phyloP scores from a whole-genome alignment of 1,284 basidiomycete species.

The Melampsora medusae region DNA sequence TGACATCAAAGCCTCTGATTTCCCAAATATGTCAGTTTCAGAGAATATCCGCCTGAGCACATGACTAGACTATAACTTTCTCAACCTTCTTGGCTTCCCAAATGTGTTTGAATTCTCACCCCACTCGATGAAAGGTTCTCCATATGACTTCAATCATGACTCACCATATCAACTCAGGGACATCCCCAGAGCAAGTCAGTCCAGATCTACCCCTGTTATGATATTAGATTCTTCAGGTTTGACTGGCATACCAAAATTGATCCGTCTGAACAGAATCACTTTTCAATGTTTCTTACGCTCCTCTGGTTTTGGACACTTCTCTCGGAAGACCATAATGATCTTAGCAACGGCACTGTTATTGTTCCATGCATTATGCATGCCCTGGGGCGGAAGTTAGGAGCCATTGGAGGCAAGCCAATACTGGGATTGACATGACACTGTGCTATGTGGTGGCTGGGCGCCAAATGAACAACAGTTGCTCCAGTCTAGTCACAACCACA shows the following conservation, averaged over 20 bases:
- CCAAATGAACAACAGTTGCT: too few relatives aligned
- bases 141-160: neutral
- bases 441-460: too few relatives aligned
- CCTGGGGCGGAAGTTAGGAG: too few relatives aligned
- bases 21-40: neutral
- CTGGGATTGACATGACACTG: too few relatives aligned
- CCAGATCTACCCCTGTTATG: neutral
- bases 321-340: neutral
- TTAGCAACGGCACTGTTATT: neutral
- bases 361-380: neutral
- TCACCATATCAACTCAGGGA: neutral
- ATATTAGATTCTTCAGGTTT: neutral
- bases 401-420: too few relatives aligned
- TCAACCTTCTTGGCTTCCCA: neutral
- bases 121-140: neutral
- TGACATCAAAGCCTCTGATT: neutral
- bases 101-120: neutral
- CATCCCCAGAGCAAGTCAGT: neutral
- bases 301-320: neutral
- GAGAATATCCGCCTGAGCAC: neutral
- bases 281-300: neutral
- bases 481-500: too few relatives aligned
- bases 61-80: neutral
- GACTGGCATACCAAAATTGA: neutral
- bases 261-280: neutral